Evolutionary conservation across 1,284 basidiomycete genomes (phyloP).

Genomic region (Coriolopsis trogii): DNA sequence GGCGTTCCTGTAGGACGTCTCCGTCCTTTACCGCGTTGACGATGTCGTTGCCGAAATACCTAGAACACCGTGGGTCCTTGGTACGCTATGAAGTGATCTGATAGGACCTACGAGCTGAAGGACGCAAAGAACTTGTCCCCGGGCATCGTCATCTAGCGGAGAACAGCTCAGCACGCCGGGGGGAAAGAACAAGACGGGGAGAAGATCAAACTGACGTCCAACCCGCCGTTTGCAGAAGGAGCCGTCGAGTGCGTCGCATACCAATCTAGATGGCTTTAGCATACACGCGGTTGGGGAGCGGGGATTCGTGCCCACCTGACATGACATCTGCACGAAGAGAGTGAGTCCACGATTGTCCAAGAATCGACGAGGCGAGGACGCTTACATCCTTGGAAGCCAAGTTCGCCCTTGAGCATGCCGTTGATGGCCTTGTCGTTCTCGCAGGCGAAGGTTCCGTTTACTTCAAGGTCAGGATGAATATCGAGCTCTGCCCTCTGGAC

Average conservation of each 20-base stretch:
- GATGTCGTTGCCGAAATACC: conserved; percentile 25
- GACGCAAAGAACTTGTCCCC: conserved; percentile 44
- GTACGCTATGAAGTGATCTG: too few species aligned
- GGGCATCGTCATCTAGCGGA: conserved; percentile 58
- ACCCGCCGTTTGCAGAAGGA: conserved; percentile 55
- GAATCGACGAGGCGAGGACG: conserved; percentile 1
- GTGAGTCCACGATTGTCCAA: not conserved
- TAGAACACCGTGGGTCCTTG: too few species aligned
- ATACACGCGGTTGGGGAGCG: not conserved
- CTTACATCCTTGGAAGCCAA: conserved; percentile 73
- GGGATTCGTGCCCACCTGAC: conserved; percentile 25
- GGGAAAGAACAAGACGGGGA: not conserved
- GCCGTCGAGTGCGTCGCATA: conserved; percentile 39
- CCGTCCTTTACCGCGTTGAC: conserved; percentile 22
- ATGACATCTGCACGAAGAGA: conserved; percentile 26
- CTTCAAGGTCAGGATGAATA: conserved; percentile 27
- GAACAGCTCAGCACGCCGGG: not conserved
- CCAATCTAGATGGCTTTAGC: conserved; percentile 46
- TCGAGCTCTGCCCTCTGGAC: too few species aligned
- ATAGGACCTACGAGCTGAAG: conserved; percentile 15
- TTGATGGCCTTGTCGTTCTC: conserved; percentile 72
- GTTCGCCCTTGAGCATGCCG: conserved; percentile 73
- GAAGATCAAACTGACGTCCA: conserved; percentile 49
- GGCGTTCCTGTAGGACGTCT: conserved; percentile 20
- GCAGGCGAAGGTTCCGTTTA: conserved; percentile 70